These are phyloP conservation scores for Sporothrix inflata DNA, from an alignment of 2,329 filamentous ascomycete species.

Conservation along the genomic window DNA sequence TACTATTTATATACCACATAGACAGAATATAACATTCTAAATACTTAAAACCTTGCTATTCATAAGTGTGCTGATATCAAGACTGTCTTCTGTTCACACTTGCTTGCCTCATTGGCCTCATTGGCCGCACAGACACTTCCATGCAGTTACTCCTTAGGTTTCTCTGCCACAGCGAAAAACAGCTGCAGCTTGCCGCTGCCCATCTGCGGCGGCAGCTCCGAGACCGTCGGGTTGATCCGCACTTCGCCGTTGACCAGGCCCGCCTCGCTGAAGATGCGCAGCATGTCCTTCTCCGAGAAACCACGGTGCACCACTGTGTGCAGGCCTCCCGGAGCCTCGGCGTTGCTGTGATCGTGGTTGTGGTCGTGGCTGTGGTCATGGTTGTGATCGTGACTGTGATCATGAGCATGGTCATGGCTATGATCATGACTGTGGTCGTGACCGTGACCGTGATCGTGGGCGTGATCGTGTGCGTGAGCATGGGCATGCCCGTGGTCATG, in stretches of 20 bases:
- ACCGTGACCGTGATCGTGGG: not conserved
- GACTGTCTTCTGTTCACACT: no score
- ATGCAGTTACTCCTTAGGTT: not conserved
- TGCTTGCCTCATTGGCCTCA: not conserved
- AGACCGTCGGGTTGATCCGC: not conserved
- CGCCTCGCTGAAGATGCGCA: conserved; percentile 26
- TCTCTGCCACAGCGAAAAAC: conserved; percentile 29
- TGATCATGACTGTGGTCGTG: not conserved
- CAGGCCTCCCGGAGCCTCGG: not conserved
- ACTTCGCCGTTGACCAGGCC: conserved; percentile 29
- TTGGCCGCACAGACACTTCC: not conserved
- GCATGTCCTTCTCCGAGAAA: conserved; percentile 31
- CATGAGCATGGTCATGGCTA: not conserved
- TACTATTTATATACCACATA: not conserved
- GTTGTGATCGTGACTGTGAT: not conserved
- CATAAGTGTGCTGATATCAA: not conserved
- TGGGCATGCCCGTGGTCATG: no score
- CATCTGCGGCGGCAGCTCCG: conserved; percentile 3
- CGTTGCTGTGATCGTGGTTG: not conserved
- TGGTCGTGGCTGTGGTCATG: not conserved
- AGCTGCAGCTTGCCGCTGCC: conserved; percentile 15
- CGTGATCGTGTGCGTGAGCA: no score
- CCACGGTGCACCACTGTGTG: conserved; percentile 29
- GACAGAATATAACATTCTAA: not conserved
- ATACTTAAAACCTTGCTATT: not conserved